A percentile compares a stretch with the other conserved stretches of the same genome.
phyloP scores from a whole-genome alignment of 495 filamentous ascomycete genomes.

The Penicillium subrubescens region DNA sequence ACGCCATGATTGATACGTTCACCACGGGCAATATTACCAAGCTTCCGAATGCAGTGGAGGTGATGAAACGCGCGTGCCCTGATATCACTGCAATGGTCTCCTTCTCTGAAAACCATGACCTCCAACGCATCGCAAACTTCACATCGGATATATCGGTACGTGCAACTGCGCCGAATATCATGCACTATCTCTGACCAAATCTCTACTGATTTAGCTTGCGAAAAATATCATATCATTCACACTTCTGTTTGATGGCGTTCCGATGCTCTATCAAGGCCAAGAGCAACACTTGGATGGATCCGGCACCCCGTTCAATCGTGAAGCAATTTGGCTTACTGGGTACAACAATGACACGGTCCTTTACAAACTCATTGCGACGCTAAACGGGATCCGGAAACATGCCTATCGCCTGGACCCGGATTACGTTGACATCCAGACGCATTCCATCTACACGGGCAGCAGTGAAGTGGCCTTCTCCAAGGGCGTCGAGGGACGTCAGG shows the following conservation, averaged over 20 bases:
- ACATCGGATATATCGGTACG: slow-evolving; percentile 41
- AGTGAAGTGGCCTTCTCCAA: slow-evolving; percentile 65
- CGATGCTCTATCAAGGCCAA: slow-evolving; percentile 68
- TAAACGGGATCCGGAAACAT: slow-evolving; percentile 64
- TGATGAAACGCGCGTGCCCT: slow-evolving; percentile 51
- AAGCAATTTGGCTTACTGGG: slow-evolving; percentile 70
- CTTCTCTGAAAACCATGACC: slow-evolving; percentile 82
- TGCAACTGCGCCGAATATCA: slow-evolving; percentile 5
- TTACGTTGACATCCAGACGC: slow-evolving; percentile 54
- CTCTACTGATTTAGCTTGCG: slow-evolving; percentile 42
- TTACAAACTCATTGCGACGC: slow-evolving; percentile 57
- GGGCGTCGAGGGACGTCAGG: slow-evolving; percentile 54
- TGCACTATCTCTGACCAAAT: not conserved
- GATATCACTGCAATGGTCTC: slow-evolving; percentile 65
- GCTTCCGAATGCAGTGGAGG: slow-evolving; percentile 53
- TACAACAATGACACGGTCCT: slow-evolving; percentile 62
- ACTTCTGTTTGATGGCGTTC: slow-evolving; percentile 67
- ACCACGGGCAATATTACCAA: slow-evolving; percentile 53
- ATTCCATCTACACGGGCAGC: slow-evolving; percentile 54
- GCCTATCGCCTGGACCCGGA: slow-evolving; percentile 48
- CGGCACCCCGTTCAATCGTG: slow-evolving; percentile 65
- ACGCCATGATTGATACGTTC: slow-evolving; percentile 61
- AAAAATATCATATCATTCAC: slow-evolving; percentile 72
- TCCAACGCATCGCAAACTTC: slow-evolving; percentile 59
- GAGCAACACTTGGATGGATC: slow-evolving; percentile 69